Conservation (phyloP, 2,329 filamentous ascomycete genomes). For the Samsoniella hepiali region DNA sequence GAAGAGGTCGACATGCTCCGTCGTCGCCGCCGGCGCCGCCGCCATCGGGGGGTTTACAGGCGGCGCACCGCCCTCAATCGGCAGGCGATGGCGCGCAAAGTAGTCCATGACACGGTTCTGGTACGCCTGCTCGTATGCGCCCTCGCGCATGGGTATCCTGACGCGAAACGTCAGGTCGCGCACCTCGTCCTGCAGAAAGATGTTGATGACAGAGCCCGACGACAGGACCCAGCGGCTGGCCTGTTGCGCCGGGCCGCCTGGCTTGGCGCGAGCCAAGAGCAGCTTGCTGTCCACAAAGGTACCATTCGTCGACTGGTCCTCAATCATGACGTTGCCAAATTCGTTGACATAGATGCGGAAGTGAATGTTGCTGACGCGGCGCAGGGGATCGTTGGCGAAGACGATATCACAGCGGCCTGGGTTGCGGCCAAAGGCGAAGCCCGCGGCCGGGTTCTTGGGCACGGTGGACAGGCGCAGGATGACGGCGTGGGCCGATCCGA, state of each 20-base stretch:
- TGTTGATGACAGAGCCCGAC: conserved; percentile 69
- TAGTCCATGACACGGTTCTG: conserved; percentile 66
- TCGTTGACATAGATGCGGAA: conserved; percentile 90
- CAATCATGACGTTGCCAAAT: conserved; percentile 84
- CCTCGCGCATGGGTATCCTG: conserved; percentile 74
- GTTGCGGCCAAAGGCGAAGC: conserved; percentile 87
- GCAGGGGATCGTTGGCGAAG: conserved; percentile 62
- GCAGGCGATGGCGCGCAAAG: conserved; percentile 42
- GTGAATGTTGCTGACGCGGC: conserved; percentile 87
- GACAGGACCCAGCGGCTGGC: conserved; percentile 59
- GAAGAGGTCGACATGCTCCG: conserved; percentile 30
- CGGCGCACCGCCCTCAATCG: conserved; percentile 8
- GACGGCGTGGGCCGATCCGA: conserved; percentile 61
- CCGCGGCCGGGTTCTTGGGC: conserved; percentile 64
- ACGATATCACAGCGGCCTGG: conserved; percentile 66
- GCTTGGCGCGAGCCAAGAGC: conserved; percentile 47
- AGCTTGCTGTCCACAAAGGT: conserved; percentile 76
- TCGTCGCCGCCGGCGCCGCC: background rate
- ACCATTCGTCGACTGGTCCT: conserved; percentile 94
- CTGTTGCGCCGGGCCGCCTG: conserved; percentile 32
- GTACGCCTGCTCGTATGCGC: conserved; percentile 62
- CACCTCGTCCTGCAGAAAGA: conserved; percentile 52
- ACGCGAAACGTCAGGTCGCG: conserved; percentile 77
- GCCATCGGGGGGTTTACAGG: conserved; percentile 5
- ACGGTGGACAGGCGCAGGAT: conserved; percentile 75